Percentiles rank a stretch among this genome's conserved stretches.
Evolutionary conservation across 2,329 filamentous ascomycete species (phyloP).

Genomic region (Pezicula neosporulosa): DNA sequence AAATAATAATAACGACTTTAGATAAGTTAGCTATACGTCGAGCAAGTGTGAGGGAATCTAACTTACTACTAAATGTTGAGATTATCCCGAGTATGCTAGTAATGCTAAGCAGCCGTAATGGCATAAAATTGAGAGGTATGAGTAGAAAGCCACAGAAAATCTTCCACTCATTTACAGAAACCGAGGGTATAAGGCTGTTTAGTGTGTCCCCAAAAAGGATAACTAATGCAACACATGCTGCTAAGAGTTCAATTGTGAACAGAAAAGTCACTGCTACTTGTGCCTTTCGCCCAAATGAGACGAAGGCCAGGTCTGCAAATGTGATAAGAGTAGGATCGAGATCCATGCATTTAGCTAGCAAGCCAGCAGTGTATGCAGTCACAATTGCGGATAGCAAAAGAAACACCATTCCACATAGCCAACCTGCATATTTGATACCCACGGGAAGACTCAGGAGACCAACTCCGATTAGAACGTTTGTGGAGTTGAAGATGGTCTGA

Average conservation of each 20-base stretch:
- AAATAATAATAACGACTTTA: conserved; percentile 76
- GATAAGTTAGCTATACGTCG: conserved; percentile 23
- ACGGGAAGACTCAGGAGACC: conserved; percentile 86
- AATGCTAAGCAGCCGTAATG: conserved; percentile 79
- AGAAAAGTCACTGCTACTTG: conserved; percentile 79
- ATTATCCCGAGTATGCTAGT: conserved; percentile 92
- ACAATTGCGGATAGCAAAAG: conserved; percentile 70
- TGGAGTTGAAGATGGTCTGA: conserved; percentile 95
- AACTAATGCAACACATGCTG: conserved; percentile 83
- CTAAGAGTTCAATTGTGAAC: conserved; percentile 84
- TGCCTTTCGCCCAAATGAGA: conserved; percentile 81
- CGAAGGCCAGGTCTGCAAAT: conserved; percentile 89
- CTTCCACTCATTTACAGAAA: conserved; percentile 76
- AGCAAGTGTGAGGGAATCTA: conserved; percentile 3
- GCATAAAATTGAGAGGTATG: conserved; percentile 79
- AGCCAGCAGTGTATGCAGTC: conserved; percentile 81
- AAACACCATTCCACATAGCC: conserved; percentile 77
- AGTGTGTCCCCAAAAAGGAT: conserved; percentile 94
- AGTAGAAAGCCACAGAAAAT: conserved; percentile 75
- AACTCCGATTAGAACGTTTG: conserved; percentile 77
- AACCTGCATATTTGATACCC: conserved; percentile 82
- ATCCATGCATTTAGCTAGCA: conserved; percentile 86
- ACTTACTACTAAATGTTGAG: conserved; percentile 82
- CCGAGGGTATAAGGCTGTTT: conserved; percentile 69
- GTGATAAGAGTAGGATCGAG: conserved; percentile 83